phyloP scores from a whole-genome alignment of 345 rosid species.

The Moricandia arvensis region DNA sequence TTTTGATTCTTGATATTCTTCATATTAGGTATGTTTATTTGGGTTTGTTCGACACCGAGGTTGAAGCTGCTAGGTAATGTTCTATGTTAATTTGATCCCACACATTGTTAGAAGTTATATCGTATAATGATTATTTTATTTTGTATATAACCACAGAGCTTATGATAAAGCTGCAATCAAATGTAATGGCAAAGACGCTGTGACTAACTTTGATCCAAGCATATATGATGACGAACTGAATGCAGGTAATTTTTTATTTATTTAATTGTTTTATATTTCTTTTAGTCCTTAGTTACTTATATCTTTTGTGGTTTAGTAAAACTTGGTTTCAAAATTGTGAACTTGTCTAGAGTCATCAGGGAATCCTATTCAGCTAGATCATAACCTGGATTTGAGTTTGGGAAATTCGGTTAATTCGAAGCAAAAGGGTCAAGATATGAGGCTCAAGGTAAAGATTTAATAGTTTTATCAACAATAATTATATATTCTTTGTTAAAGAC shows the following conservation, averaged over 20 bases:
- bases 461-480: background rate
- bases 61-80: slow-evolving; percentile 92
- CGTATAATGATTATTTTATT: background rate
- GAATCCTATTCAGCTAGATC: slow-evolving; percentile 41
- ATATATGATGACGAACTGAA: slow-evolving; percentile 52
- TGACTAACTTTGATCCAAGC: slow-evolving; percentile 83
- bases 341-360: slow-evolving; percentile 46
- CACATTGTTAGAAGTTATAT: background rate
- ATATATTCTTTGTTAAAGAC: background rate
- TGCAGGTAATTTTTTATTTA: slow-evolving; percentile 18
- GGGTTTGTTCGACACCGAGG: slow-evolving; percentile 84
- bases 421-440: slow-evolving; percentile 35
- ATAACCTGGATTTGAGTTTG: slow-evolving; percentile 88
- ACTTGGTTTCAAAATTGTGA: background rate
- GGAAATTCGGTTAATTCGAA: slow-evolving; percentile 53
- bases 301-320: background rate
- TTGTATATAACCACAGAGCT: slow-evolving; percentile 46
- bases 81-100: background rate
- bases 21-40: slow-evolving; percentile 84
- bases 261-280: background rate
- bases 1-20: slow-evolving; percentile 1
- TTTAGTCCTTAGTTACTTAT: background rate
- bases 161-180: slow-evolving; percentile 93
- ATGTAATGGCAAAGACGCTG: slow-evolving; percentile 82
- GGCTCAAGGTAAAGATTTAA: slow-evolving; percentile 27